Evolutionary conservation across 2,329 filamentous ascomycete species (phyloP).

Genomic region (Calonectria hawksworthii): DNA sequence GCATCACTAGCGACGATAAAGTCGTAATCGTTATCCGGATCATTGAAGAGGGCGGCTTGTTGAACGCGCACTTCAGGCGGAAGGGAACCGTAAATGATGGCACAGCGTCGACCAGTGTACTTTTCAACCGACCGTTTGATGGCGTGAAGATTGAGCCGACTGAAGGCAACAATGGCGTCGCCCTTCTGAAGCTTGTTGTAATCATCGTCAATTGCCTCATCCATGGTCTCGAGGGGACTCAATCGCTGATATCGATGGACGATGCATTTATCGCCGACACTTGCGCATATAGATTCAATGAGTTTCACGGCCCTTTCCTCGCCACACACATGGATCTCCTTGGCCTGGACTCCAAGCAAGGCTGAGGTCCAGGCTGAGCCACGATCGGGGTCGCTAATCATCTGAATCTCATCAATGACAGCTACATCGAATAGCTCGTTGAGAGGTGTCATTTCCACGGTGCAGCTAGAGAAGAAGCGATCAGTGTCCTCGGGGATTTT

Average conservation of each 20-base stretch:
- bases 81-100: conserved; percentile 92
- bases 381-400: conserved; percentile 85
- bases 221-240: conserved; percentile 79
- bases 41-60: conserved; percentile 94
- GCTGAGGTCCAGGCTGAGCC: conserved; percentile 97
- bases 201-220: conserved; percentile 72
- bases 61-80: conserved; percentile 94
- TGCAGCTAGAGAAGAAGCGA: conserved; percentile 82
- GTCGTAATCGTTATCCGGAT: conserved; percentile 95
- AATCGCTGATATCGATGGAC: conserved; percentile 89
- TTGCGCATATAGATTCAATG: conserved; percentile 81
- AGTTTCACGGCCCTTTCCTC: conserved; percentile 87
- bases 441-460: conserved; percentile 87
- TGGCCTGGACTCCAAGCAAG: conserved; percentile 86
- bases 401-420: conserved; percentile 98
- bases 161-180: conserved; percentile 92
- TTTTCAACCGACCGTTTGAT: conserved; percentile 84
- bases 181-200: conserved; percentile 83
- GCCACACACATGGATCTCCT: conserved; percentile 93
- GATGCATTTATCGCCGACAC: conserved; percentile 84
- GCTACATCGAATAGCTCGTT: conserved; percentile 81
- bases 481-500: conserved; percentile 73
- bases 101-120: conserved; percentile 82
- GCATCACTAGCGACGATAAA: conserved; percentile 94
- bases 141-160: conserved; percentile 83